Evolutionary conservation across 805 yeast species (phyloP), one percentile per base, ranked within the genome.

Genomic region (Myxozyma sirexii): DNA sequence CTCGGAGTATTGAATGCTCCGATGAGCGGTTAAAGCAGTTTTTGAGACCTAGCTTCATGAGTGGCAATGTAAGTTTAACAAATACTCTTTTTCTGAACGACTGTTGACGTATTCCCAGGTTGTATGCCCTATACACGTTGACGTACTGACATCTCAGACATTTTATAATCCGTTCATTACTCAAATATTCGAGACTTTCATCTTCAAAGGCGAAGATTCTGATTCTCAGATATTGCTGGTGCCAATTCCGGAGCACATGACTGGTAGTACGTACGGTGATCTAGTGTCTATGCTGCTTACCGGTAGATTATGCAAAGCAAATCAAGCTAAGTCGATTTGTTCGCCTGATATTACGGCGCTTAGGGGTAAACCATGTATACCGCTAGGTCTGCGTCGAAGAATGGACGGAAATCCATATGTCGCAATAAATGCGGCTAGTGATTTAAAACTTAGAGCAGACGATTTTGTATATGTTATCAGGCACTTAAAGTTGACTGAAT

Each of bases 41-140:
- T 31, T 37, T 57, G 44, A 41, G 61, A 17, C 57, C 61, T 6
- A 57, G 61, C n/a, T 57, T 57, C 45, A 57, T 57, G 57, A 51
- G 54, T 37, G 61, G 61, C 7, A 53, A 53, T 29, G 56, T 51
- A 45, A 19, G 51, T 29, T 29, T 15, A 8, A 6, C 10, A 15
- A 26, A 15, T 31, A 5, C n/a, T 26, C 15, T 37, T 24, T 47
- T 4, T 15, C 21, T 5, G 37, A 27, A 24, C 3, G 10, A 21
- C 5, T 7, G 27, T 19, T n/a, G 19, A 38, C 42, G 2, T 38
- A n/a, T 4, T 38, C 5, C 2, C 7, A 38, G 42, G 50, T 45
- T 4, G 21, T 57, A 13, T 57, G 57, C 21, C 61, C 57, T 2
- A 29, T 21, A 13, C 51, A 57, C 7, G 54, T 57, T 23, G 61